These are phyloP conservation scores for Populus davidiana DNA, from an alignment of 345 rosid genomes.

Conservation along the genomic window DNA sequence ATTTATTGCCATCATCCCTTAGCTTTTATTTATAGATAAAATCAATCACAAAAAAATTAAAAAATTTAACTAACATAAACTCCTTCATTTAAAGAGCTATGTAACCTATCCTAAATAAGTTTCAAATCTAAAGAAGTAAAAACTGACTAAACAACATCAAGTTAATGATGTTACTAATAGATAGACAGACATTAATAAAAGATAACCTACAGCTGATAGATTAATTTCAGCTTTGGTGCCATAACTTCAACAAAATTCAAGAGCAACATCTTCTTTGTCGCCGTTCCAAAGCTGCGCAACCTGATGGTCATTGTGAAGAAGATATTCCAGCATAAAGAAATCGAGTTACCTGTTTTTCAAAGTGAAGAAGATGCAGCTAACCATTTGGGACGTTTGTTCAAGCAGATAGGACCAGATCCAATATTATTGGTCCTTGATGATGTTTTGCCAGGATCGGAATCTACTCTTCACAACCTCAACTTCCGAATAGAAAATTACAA, in stretches of 20 bases:
- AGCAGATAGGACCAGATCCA: constrained; percentile 4
- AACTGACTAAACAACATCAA: too few relatives aligned
- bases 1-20: too few relatives aligned
- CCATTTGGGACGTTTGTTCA: constrained; percentile 20
- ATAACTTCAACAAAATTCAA: not conserved
- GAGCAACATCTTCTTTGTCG: constrained; percentile 24
- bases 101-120: too few relatives aligned
- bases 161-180: too few relatives aligned
- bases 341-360: constrained; percentile 1
- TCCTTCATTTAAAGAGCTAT: too few relatives aligned
- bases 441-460: constrained; percentile 27
- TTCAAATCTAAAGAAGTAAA: too few relatives aligned
- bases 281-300: constrained; percentile 20
- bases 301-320: constrained; percentile 14
- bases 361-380: constrained; percentile 26
- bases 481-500: constrained; percentile 19
- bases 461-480: constrained; percentile 20
- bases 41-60: too few relatives aligned
- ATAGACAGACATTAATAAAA: too few relatives aligned
- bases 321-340: constrained; percentile 19
- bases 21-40: too few relatives aligned
- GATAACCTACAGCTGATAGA: too few relatives aligned
- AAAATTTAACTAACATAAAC: too few relatives aligned
- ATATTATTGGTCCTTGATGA: constrained; percentile 32
- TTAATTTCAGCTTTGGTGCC: too few relatives aligned